Base-by-base conservation (phyloP, 2,329 filamentous ascomycete species). In the Plenodomus biglobosus region DNA sequence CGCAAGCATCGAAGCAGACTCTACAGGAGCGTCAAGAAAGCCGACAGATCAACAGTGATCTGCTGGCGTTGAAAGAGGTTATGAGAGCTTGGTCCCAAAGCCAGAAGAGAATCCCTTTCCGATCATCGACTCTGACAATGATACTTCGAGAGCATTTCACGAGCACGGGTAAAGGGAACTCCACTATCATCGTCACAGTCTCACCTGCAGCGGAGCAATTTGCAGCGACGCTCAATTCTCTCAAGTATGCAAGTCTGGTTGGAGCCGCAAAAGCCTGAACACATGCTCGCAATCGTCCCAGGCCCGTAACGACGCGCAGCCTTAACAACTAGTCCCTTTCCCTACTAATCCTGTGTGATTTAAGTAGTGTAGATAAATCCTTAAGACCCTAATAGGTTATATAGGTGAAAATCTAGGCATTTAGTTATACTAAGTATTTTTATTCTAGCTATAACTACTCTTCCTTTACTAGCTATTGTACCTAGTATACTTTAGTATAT, bases 21-120 rank as follows among this genome's bases (percentile, higher is more conserved):
- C 52, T 66, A 0, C 69, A 75, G 40, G 75, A 77, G 48, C 66
- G 65, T 11, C 69, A 71, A 40, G 66, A 76, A 53, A 70, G 73
- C 0, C 55, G 72, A 7, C 73, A 78, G 55, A 77, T 78, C 48
- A 78, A 78, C 27, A 68, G 70, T 0, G 75, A 77, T 53, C 61
- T 77, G 4, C 67, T 78, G 8, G 70, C 75, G 0, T 55, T 78
- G 40, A 77, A 78, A 48, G 74, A 77, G 44, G 75, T 78, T 3
- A 76, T 78, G n/a, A 63, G 75, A 1, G 74, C 76, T 1, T 65
- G 72, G 44, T 60, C 73, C 0, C 46, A 44, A 18, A 62, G 61
- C n/a, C 61, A 70, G 41, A 11, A 54, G 1, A 59, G 73, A 2
- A 73, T 76, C 27, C 75, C 74, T 0, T 78, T 71, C 52, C 63